Evolutionary conservation across 257 asterid genomes (phyloP), one percentile per base, ranked within the genome.

Genomic region (Lycium ferocissimum): DNA sequence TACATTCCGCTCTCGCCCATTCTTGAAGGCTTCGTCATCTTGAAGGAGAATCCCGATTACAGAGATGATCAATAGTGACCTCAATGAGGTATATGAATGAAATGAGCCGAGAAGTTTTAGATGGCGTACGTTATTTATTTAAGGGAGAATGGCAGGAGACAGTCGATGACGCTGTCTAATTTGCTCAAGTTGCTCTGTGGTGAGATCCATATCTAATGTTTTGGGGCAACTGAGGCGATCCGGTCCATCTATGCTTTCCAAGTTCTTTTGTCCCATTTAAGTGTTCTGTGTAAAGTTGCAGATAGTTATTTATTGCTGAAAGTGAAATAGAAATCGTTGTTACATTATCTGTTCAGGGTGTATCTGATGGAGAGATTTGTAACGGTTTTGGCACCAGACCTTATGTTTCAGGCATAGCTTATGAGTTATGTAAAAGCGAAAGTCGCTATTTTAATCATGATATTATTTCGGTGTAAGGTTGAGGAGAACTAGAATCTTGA

Each of bases 21-120:
- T 85, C 97, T 97, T 0, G 99, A 97, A 88, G 99, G 99, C 72
- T 97, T 97, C 33, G 98, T 97, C 79, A 95, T 97, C 89, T 86
- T 97, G 66, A 95, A 92, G 80, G 96, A 94, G 94, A 95, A 97
- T 80, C 99, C 98, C 0, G 97, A 94, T 0, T 95, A 94, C 80
- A 93, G 84, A 73, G 99, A 97, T 12, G 98, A 93, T 82, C 66
- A 83, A 51, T 69, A 83, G 51, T 83, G 9, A 63, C 65, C 54
- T 78, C 26, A 1, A 8, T 8, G 49, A 78, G 65, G 82, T 75
- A 78, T 14, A 53, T 78, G 65, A 33, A 78, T 15, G 12, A 20
- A 56, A 14, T 2, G 26, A 26, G 49, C 33, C 33, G 0, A 33
- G 65, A 26, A 53, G 65, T 78, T 51, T 75, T 49, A 13, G 61